These are phyloP conservation scores for Claviceps fusiformis DNA, from an alignment of 2,329 filamentous ascomycete genomes.

Conservation along the genomic window DNA sequence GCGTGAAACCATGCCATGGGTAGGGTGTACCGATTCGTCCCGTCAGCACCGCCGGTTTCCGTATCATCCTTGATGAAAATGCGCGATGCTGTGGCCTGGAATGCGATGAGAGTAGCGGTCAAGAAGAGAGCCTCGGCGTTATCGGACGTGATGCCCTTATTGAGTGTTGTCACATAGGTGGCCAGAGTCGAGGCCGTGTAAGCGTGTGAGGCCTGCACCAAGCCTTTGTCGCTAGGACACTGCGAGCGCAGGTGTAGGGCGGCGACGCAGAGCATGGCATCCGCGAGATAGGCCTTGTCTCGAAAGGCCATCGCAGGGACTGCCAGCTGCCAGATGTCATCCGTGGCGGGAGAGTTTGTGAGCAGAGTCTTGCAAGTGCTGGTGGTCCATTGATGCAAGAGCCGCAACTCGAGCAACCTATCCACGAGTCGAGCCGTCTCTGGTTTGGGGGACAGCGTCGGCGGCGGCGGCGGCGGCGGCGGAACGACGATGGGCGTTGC, in stretches of 20 bases:
- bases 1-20: constrained; percentile 53
- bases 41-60: constrained; percentile 19
- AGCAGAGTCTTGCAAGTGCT: constrained; percentile 47
- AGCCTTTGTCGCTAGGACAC: constrained; percentile 41
- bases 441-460: constrained; percentile 11
- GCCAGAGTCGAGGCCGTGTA: constrained; percentile 52
- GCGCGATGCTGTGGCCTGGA: constrained; percentile 51
- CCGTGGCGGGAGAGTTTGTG: constrained; percentile 34
- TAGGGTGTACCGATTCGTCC: constrained; percentile 36
- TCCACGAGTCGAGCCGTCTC: constrained; percentile 24
- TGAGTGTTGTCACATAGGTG: constrained; percentile 44
- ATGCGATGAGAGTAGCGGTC: constrained; percentile 49
- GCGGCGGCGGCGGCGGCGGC: constrained; percentile 9
- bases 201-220: constrained; percentile 49
- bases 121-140: constrained; percentile 52
- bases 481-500: constrained; percentile 11
- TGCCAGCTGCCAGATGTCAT: constrained; percentile 45
- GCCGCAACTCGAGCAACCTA: constrained; percentile 43
- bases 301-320: constrained; percentile 49
- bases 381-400: constrained; percentile 52
- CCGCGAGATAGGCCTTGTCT: constrained; percentile 44
- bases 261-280: constrained; percentile 50
- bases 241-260: constrained; percentile 47
- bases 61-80: constrained; percentile 46
- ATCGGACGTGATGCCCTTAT: constrained; percentile 39